Conservation (phyloP, 129 eudicot species). For the Lactuca saligna region DNA sequence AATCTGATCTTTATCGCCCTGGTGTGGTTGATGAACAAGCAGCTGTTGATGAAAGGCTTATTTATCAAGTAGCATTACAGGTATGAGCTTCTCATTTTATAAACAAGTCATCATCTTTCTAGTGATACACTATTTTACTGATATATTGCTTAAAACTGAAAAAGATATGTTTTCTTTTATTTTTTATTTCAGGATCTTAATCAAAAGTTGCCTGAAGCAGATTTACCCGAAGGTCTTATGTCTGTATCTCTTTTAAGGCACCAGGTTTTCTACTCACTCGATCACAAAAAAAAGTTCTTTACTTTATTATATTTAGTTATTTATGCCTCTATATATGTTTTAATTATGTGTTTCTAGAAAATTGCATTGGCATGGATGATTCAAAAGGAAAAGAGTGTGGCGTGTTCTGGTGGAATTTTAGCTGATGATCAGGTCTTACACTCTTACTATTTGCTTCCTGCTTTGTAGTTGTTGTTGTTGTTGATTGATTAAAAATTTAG, state of each 20-base stretch:
- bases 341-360: slow-evolving; percentile 49
- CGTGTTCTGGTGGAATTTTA: slow-evolving; percentile 85
- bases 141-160: background rate
- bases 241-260: slow-evolving; percentile 83
- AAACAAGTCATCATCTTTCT: background rate
- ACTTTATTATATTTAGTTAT: background rate
- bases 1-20: slow-evolving; percentile 44
- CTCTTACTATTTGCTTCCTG: slow-evolving; percentile 25
- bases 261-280: slow-evolving; percentile 59
- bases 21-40: slow-evolving; percentile 55
- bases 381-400: slow-evolving; percentile 60
- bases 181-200: slow-evolving; percentile 64
- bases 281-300: background rate
- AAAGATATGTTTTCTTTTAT: background rate
- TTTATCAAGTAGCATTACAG: slow-evolving; percentile 78
- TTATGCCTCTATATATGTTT: slow-evolving; percentile 3
- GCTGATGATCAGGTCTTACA: slow-evolving; percentile 93
- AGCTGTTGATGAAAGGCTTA: slow-evolving; percentile 58
- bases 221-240: slow-evolving; percentile 63
- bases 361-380: slow-evolving; percentile 96
- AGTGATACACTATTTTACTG: too few species aligned
- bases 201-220: slow-evolving; percentile 58
- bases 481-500: background rate
- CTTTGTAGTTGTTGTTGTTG: background rate
- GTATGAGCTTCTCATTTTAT: slow-evolving; percentile 28